Percentiles rank a stretch among this genome's conserved stretches.
Evolutionary conservation across 169 alveolate genomes (phyloP).

Genomic region (Haemoproteus tartakovskyi): DNA sequence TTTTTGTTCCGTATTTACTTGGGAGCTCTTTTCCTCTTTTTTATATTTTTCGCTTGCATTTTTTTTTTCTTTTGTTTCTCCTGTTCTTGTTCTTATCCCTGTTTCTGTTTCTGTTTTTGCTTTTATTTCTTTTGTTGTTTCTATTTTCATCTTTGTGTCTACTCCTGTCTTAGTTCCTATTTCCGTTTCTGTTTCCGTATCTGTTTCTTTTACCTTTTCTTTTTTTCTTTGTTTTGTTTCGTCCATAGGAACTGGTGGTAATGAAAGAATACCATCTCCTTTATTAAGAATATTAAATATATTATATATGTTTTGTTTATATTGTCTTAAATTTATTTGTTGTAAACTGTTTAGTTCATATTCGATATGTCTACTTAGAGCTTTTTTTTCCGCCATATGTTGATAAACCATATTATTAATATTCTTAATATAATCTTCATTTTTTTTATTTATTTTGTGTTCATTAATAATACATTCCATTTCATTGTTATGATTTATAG

Average conservation of each 20-base stretch:
- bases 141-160: no score
- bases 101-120: no score
- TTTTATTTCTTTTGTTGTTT: no score
- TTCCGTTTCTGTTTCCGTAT: neutral
- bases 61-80: no score
- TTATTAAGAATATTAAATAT: conserved; percentile 31
- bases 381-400: conserved; percentile 60
- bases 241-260: conserved; percentile 53
- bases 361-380: conserved; percentile 38
- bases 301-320: conserved; percentile 39
- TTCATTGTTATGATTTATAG: conserved; percentile 58
- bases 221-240: neutral
- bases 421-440: neutral
- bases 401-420: conserved; percentile 46
- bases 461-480: conserved; percentile 51
- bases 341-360: conserved; percentile 42
- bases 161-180: neutral
- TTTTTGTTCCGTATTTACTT: neutral
- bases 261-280: conserved; percentile 7
- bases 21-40: no score
- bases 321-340: conserved; percentile 20
- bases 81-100: no score
- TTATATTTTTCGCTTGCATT: no score
- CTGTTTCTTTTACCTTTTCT: neutral
- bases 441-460: conserved; percentile 12